phyloP scores from a whole-genome alignment of 148 eudicot genomes.

The Agrostemma githago region DNA sequence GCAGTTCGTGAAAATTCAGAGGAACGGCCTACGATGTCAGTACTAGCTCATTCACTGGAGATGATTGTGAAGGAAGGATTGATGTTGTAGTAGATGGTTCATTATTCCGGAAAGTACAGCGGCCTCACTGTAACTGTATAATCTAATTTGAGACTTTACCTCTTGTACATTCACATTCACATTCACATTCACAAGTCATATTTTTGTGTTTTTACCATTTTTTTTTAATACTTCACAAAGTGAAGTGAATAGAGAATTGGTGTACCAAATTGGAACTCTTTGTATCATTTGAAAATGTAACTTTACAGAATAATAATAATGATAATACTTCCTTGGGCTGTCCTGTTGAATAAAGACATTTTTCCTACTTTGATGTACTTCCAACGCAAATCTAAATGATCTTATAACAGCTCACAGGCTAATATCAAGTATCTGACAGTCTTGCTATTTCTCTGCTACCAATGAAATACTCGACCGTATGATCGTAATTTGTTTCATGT shows the following conservation, averaged over 20 bases:
- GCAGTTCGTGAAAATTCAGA: slow-evolving; percentile 59
- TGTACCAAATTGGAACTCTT: slow-evolving; percentile 18
- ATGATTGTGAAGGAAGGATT: slow-evolving; percentile 71
- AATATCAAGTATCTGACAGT: no score
- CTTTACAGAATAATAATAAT: slow-evolving; percentile 12
- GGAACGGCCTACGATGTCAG: slow-evolving; percentile 62
- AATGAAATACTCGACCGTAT: no score
- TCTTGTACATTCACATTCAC: slow-evolving; percentile 37
- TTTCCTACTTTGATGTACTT: not conserved
- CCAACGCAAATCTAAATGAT: not conserved
- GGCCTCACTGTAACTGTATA: slow-evolving; percentile 38
- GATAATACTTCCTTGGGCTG: not conserved
- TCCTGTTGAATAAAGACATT: slow-evolving; percentile 2
- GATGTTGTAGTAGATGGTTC: slow-evolving; percentile 38
- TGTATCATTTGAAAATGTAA: slow-evolving; percentile 6
- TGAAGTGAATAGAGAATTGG: slow-evolving; percentile 20
- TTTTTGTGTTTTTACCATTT: slow-evolving; percentile 16
- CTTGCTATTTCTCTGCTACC: no score
- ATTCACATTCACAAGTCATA: slow-evolving; percentile 1
- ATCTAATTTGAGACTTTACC: slow-evolving; percentile 26
- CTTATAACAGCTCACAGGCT: not conserved
- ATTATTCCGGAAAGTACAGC: slow-evolving; percentile 28
- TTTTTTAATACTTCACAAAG: slow-evolving; percentile 24
- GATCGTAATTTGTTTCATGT: no score
- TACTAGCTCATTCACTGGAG: slow-evolving; percentile 56